Evolutionary conservation across 345 rosid genomes (phyloP), one percentile per base, ranked within the genome.

Genomic region (Hevea brasiliensis): DNA sequence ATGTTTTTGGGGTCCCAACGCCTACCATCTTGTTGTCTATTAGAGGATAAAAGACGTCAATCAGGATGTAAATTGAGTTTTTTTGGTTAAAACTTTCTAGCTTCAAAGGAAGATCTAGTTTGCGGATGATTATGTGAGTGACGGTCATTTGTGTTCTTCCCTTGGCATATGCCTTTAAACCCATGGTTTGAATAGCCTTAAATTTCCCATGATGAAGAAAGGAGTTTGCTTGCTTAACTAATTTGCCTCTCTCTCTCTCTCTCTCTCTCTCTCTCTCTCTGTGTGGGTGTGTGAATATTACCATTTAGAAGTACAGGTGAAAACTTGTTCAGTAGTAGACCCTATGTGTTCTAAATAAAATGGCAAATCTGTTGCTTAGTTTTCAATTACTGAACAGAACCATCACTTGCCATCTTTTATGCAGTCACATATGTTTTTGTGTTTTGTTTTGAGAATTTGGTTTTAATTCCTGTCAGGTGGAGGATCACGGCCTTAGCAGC

Each of bases 401-500:
- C 6, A 2, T 62, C 9, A 7, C 50, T 44, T 65, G 11, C n/a
- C 53, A 60, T 56, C 48, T 27, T 63, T 45, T 17, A 15, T 58
- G 27, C 55, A 14, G 42, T 72, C 20, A 8, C 4, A 0, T 45
- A 9, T 15, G 12, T 50, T 68, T 26, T 50, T 61, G 3, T 57
- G n/a, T 37, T 20, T 59, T 65, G 27, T 68, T 51, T 13, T 48
- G 57, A 73, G 70, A 26, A 26, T 77, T 76, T 35, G 68, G 70
- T 72, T 65, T 26, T 12, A 26, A 32, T 48, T 72, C 18, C 32
- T 74, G 54, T 68, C 92, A 95, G 99, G 82, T 95, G 67, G 99
- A 95, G 84, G 98, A 95, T 78, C 77, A 85, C 75, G 89, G 94
- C 71, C 83, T 89, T 42, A 90, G 90, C 72, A 83, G 92, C 85